These are phyloP conservation scores for Naganishia kalamii DNA, from an alignment of 768 basidiomycete species.

Conservation along the genomic window DNA sequence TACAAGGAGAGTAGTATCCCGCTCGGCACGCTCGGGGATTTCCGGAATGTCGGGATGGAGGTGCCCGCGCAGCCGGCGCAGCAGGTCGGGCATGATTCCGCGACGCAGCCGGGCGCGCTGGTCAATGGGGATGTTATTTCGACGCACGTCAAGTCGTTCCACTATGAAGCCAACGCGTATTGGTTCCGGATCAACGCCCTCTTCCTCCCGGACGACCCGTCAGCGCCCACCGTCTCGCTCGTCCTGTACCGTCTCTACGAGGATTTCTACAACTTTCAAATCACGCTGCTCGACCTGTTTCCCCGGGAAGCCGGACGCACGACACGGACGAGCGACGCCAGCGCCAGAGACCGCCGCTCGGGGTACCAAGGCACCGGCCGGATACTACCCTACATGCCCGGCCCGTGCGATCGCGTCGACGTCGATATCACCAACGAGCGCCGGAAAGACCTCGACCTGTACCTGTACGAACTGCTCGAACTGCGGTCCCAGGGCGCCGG, in stretches of 20 bases:
- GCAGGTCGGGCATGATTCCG: neutral
- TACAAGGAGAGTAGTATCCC: conserved; percentile 97
- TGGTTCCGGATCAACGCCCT: conserved; percentile 92
- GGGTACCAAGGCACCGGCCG: conserved; percentile 50
- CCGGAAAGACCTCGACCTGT: conserved; percentile 77
- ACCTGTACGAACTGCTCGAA: conserved; percentile 70
- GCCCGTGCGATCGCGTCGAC: conserved; percentile 77
- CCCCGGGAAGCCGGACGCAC: conserved; percentile 80
- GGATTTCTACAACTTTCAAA: conserved; percentile 97
- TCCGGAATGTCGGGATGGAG: conserved; percentile 12
- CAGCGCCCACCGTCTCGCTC: conserved; percentile 55
- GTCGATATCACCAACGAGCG: conserved; percentile 72
- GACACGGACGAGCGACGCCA: conserved; percentile 16
- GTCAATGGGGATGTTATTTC: conserved; percentile 22
- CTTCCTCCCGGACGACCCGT: conserved; percentile 70
- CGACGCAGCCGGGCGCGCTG: neutral
- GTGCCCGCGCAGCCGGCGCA: neutral
- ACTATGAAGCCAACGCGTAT: conserved; percentile 89
- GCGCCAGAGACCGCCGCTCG: conserved; percentile 23
- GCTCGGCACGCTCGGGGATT: conserved; percentile 56
- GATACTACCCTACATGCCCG: conserved; percentile 95
- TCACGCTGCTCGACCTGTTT: conserved; percentile 74
- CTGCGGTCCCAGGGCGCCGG: conserved; percentile 61
- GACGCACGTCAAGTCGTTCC: conserved; percentile 80
- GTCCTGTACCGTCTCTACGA: conserved; percentile 92